Evolutionary conservation across 148 eudicot species (phyloP).

Genomic region (Rhododendron williamsianum): DNA sequence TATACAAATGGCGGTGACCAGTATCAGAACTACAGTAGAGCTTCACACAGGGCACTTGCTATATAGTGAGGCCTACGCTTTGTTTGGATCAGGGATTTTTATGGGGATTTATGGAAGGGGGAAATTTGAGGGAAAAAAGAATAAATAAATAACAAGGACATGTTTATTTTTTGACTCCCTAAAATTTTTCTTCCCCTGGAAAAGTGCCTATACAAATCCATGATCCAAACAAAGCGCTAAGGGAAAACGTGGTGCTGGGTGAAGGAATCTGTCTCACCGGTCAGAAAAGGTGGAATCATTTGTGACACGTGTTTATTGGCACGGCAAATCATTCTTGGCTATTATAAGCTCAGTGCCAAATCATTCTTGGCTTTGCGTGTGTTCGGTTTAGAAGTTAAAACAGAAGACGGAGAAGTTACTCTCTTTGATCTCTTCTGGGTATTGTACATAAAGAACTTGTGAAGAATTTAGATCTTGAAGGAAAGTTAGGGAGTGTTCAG

Average conservation of each 20-base stretch:
- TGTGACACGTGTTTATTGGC: not conserved
- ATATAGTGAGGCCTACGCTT: constrained; percentile 22
- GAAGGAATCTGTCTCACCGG: not conserved
- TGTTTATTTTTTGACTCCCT: not conserved
- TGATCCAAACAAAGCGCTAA: not conserved
- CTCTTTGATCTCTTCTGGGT: not conserved
- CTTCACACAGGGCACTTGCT: constrained; percentile 48
- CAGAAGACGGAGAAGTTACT: not conserved
- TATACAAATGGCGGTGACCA: constrained; percentile 15
- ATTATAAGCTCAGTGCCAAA: constrained; percentile 32
- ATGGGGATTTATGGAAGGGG: not conserved
- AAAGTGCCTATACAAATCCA: not conserved
- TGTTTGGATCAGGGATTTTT: not conserved
- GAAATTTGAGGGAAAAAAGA: not conserved
- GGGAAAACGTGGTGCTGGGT: not conserved
- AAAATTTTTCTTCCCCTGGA: not conserved
- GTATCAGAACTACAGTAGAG: constrained; percentile 23
- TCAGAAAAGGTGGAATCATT: constrained; percentile 1
- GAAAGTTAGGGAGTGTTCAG: not conserved
- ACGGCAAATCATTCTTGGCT: constrained; percentile 83
- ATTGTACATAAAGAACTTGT: constrained; percentile 5
- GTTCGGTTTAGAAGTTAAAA: not conserved
- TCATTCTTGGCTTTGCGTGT: constrained; percentile 33
- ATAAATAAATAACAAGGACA: not conserved
- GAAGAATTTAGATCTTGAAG: not conserved